phyloP scores from a whole-genome alignment of 1,284 basidiomycete species.

The Naganishia sp. region DNA sequence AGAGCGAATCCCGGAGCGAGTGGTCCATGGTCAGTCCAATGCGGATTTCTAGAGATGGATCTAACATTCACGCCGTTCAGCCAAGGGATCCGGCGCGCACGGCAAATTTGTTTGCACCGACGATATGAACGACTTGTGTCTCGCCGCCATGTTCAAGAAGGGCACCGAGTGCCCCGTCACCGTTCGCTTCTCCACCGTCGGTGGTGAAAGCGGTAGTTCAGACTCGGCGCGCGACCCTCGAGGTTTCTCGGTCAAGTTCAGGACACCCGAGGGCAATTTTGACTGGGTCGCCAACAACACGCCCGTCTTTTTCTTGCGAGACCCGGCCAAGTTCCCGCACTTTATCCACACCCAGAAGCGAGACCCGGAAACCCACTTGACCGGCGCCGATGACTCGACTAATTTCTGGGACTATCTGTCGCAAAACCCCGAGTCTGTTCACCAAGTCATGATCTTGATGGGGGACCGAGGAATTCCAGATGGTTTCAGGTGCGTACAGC shows the following conservation, averaged over 20 bases:
- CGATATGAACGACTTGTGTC: conserved; percentile 75
- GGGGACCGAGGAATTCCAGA: conserved; percentile 85
- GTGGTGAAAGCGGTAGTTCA: conserved; percentile 77
- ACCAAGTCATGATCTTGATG: conserved; percentile 73
- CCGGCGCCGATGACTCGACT: conserved; percentile 59
- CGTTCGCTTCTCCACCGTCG: conserved; percentile 57
- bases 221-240: conserved; percentile 73
- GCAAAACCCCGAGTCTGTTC: conserved; percentile 88
- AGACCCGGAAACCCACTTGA: conserved; percentile 82
- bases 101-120: conserved; percentile 88
- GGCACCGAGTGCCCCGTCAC: conserved; percentile 64
- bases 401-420: conserved; percentile 77
- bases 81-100: conserved; percentile 81
- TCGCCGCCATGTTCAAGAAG: conserved; percentile 70
- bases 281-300: conserved; percentile 93
- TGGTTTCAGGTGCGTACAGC: conserved; percentile 2
- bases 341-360: conserved; percentile 96
- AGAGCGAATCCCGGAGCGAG: conserved; percentile 93
- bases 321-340: conserved; percentile 67
- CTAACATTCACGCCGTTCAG: conserved; percentile 65
- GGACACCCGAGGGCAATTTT: conserved; percentile 83
- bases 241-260: conserved; percentile 88
- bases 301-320: conserved; percentile 83
- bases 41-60: not conserved
- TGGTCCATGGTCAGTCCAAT: conserved; percentile 58